phyloP scores from a whole-genome alignment of 768 basidiomycete genomes.

The Russula lepida region DNA sequence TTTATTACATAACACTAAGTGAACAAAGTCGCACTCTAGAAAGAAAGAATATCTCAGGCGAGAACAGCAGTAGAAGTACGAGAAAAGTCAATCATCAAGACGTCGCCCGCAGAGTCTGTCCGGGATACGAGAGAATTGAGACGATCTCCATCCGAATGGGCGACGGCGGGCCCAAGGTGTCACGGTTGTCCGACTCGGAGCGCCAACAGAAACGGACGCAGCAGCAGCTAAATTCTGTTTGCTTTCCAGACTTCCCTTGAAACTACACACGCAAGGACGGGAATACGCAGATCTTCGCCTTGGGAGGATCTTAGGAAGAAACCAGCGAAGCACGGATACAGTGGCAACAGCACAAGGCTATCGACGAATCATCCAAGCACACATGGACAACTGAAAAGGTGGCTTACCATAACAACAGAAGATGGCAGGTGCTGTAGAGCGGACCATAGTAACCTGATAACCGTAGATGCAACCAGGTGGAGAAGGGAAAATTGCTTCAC shows the following conservation, averaged over 20 bases:
- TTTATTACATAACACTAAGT: no score
- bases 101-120: slow-evolving; percentile 14
- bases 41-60: not conserved
- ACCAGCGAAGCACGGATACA: slow-evolving; percentile 7
- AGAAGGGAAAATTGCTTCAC: slow-evolving; percentile 4
- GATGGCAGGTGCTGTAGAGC: not conserved
- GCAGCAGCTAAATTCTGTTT: not conserved
- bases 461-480: not conserved
- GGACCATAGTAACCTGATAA: slow-evolving; percentile 5
- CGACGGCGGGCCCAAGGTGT: not conserved
- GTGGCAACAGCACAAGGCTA: slow-evolving; percentile 5
- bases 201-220: not conserved
- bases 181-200: no score
- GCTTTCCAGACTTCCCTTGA: not conserved
- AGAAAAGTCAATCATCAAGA: not conserved
- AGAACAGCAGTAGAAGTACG: not conserved
- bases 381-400: not conserved
- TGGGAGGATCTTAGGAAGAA: not conserved
- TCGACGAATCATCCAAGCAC: not conserved
- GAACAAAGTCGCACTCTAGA: no score
- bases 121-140: slow-evolving; percentile 18
- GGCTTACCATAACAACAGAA: slow-evolving; percentile 11
- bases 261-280: not conserved
- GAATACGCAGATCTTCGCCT: not conserved
- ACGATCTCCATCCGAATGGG: not conserved